A percentile compares a stretch with the other conserved stretches of the same genome.
phyloP scores from a whole-genome alignment of 352 stramenopile genomes.

The Globisporangium perplexum region DNA sequence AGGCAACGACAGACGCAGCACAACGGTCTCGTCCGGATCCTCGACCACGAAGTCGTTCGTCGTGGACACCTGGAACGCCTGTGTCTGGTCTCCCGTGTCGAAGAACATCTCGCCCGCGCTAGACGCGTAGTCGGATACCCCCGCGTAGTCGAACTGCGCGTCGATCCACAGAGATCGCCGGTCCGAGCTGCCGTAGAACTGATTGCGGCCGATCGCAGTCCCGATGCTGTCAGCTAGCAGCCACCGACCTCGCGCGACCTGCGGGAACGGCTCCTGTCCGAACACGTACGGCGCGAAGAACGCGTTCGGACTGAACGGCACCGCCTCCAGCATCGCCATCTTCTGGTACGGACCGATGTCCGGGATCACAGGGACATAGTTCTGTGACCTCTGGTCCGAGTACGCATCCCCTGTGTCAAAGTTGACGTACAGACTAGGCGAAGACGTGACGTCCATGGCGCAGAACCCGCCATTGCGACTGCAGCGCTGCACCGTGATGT shows the following conservation, averaged over 20 bases:
- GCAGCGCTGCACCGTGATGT: conserved; percentile 72
- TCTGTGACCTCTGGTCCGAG: conserved; percentile 43
- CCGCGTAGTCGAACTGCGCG: conserved; percentile 85
- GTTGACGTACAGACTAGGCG: conserved; percentile 54
- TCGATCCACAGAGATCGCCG: conserved; percentile 74
- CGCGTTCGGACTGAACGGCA: conserved; percentile 25
- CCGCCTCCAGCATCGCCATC: conserved; percentile 52
- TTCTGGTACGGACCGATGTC: conserved; percentile 56
- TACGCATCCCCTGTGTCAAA: conserved; percentile 72
- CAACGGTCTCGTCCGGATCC: conserved; percentile 87
- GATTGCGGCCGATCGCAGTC: conserved; percentile 80
- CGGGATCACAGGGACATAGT: conserved; percentile 37
- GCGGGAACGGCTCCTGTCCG: conserved; percentile 77
- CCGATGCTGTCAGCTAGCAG: conserved; percentile 59
- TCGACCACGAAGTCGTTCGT: conserved; percentile 90
- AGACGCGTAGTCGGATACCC: conserved; percentile 84
- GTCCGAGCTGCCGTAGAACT: conserved; percentile 89
- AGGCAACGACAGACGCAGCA: conserved; percentile 86
- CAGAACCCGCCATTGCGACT: conserved; percentile 45
- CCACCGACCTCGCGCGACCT: conserved; percentile 53
- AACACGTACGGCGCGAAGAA: conserved; percentile 53
- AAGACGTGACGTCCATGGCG: conserved; percentile 43
- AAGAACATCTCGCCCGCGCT: conserved; percentile 63
- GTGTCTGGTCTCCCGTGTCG: conserved; percentile 29
- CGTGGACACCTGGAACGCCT: conserved; percentile 79